Base-by-base conservation (phyloP, 2,329 filamentous ascomycete species). In the Penicillium sp. region DNA sequence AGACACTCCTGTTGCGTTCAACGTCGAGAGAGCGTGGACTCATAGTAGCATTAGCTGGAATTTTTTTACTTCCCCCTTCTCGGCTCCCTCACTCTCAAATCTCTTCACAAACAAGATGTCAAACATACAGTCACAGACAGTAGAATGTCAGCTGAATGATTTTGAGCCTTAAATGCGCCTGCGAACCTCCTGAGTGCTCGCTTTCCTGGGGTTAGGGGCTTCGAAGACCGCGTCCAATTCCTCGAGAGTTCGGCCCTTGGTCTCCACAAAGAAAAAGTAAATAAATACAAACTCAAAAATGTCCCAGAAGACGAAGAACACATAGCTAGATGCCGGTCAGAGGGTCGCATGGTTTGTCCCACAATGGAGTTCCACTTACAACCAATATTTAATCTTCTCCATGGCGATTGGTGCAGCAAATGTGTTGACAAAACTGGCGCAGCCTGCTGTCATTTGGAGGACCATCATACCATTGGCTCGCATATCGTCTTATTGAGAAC, bases 301-400 rank as follows among this genome's bases (percentile, higher is more conserved):
- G 14, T 46, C 43, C 43, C 43, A 46, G 16, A 46, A 46, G 22
- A 46, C 43, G 19, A 46, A 46, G 22, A 46, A 46, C 11, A 46
- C 22, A 13, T 46, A 46, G 43, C 43, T 46, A 26, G 5, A 6
- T 16, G 13, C 7, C 30, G 14, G 25, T 46, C 25, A 46, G 43
- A 26, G 43, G 22, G 43, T 11, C 2, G 4, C 22, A 28, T n/a
- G n/a, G 22, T 5, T 46, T 26, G 25, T 46, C 7, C 16, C 22
- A 26, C 26, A 25, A n/a, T 5, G 25, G 14, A 8, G 14, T 14
- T 26, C 7, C 25, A 46, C 43, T 26, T 46, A 46, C 43, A 46
- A 46, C 43, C 43, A 46, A 28, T 46, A 46, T 26, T 46, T 46
- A 5, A 46, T 46, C 14, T 46, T 46, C 43, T 46, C 22, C 43